Conservation (phyloP, 495 filamentous ascomycete genomes). For the Penicillium odoratum region DNA sequence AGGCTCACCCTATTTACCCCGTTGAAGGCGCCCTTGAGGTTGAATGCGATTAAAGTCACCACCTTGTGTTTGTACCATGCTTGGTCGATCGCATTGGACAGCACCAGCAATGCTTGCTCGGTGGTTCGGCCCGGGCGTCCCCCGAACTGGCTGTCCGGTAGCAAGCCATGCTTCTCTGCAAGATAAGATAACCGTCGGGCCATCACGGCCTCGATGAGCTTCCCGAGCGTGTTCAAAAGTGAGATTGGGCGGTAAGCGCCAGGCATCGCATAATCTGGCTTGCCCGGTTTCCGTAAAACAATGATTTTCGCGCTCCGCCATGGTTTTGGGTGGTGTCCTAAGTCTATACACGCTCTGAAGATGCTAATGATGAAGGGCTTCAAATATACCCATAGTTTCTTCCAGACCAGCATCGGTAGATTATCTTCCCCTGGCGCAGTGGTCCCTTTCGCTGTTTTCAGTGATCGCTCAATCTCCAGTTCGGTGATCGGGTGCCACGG, state of each 20-base stretch:
- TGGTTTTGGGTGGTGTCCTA: constrained; percentile 23
- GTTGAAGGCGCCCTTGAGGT: too few species aligned
- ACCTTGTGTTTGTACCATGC: too few species aligned
- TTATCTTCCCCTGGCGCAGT: constrained; percentile 16
- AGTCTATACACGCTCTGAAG: constrained; percentile 4
- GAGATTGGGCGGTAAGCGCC: constrained; percentile 26
- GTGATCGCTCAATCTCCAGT: constrained; percentile 23
- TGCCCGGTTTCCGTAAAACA: constrained; percentile 25
- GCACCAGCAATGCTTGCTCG: constrained; percentile 26
- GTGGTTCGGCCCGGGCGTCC: constrained; percentile 23
- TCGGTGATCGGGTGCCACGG: constrained; percentile 26
- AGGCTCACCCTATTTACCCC: too few species aligned
- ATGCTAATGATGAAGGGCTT: constrained; percentile 11
- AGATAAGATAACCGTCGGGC: not conserved
- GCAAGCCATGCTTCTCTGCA: too few species aligned
- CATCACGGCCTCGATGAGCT: constrained; percentile 27
- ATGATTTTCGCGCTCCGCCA: constrained; percentile 24
- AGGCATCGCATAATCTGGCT: constrained; percentile 23
- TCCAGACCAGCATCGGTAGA: constrained; percentile 12
- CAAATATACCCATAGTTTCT: constrained; percentile 23
- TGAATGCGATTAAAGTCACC: too few species aligned
- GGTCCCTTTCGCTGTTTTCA: constrained; percentile 19
- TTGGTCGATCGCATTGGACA: constrained; percentile 18
- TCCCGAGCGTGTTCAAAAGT: constrained; percentile 29
- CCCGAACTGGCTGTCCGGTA: constrained; percentile 14